Percentiles rank a stretch among this genome's conserved stretches.
Conservation (phyloP, 176 grass and related monocot species). For the Aegilops sharonensis region DNA sequence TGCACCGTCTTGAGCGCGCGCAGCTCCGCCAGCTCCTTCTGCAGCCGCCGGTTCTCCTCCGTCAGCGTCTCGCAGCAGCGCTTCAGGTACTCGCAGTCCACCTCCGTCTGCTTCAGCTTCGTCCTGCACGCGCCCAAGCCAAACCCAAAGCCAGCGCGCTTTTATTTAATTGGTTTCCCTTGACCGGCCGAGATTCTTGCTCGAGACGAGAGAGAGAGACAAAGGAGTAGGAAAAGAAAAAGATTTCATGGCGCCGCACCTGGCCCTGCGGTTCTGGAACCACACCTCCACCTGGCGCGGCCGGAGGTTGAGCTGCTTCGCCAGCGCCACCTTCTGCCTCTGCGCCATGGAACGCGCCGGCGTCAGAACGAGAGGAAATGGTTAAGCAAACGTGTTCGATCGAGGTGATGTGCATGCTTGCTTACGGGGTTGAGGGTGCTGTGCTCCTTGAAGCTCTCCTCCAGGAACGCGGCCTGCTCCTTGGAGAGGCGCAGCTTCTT, state of each 20-base stretch:
- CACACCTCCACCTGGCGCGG: conserved; percentile 96
- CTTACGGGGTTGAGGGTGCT: conserved; percentile 88
- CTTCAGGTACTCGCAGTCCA: conserved; percentile 96
- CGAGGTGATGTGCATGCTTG: neutral
- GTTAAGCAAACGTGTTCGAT: neutral
- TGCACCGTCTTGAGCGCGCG: conserved; percentile 75
- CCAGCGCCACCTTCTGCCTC: conserved; percentile 88
- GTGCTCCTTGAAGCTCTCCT: conserved; percentile 94
- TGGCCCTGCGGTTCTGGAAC: conserved; percentile 93
- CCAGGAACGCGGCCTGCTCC: conserved; percentile 88
- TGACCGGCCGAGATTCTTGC: neutral
- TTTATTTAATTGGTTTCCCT: neutral
- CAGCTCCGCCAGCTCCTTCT: conserved; percentile 91
- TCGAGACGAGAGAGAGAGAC: too few relatives aligned
- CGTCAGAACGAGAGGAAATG: neutral
- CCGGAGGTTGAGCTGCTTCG: conserved; percentile 75
- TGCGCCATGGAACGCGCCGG: conserved; percentile 10
- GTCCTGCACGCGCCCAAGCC: conserved; percentile 50
- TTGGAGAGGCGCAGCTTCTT: conserved; percentile 94
- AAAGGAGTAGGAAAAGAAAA: neutral
- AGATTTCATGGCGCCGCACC: conserved; percentile 25
- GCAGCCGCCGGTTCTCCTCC: conserved; percentile 95
- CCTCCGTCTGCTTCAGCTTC: conserved; percentile 99
- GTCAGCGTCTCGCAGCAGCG: conserved; percentile 99
- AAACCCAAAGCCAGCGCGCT: neutral